Evolutionary conservation across 352 stramenopile genomes (phyloP).

Genomic region (Phytophthora litchii): DNA sequence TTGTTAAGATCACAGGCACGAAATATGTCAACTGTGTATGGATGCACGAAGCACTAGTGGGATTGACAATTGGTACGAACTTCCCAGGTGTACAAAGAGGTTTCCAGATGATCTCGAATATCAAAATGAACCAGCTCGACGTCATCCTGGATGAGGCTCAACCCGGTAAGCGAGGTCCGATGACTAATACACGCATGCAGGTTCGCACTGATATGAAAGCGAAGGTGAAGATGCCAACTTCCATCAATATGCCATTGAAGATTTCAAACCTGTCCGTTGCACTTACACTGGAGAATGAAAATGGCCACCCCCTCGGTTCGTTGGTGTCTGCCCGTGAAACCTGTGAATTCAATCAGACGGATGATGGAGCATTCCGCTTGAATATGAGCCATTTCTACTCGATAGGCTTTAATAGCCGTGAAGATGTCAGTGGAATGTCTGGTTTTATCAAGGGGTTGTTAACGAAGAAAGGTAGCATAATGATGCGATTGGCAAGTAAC

Average conservation of each 20-base stretch:
- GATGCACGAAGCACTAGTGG: slow-evolving; percentile 65
- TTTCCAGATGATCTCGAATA: slow-evolving; percentile 70
- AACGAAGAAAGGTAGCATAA: slow-evolving; percentile 61
- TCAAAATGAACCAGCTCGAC: slow-evolving; percentile 76
- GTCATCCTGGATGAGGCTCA: slow-evolving; percentile 51
- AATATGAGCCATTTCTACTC: slow-evolving; percentile 80
- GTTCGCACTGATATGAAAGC: slow-evolving; percentile 73
- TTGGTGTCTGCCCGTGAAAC: slow-evolving; percentile 56
- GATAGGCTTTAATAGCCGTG: slow-evolving; percentile 48
- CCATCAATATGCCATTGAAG: slow-evolving; percentile 68
- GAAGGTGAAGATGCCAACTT: slow-evolving; percentile 72
- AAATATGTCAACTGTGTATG: slow-evolving; percentile 65
- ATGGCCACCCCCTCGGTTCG: slow-evolving; percentile 42
- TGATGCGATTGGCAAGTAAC: slow-evolving; percentile 59
- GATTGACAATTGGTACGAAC: slow-evolving; percentile 61
- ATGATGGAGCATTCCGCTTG: slow-evolving; percentile 61
- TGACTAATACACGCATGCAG: slow-evolving; percentile 73
- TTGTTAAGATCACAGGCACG: slow-evolving; percentile 53
- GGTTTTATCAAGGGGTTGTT: slow-evolving; percentile 63
- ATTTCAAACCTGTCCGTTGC: slow-evolving; percentile 73
- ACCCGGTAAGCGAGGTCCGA: slow-evolving; percentile 16
- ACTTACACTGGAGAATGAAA: slow-evolving; percentile 56
- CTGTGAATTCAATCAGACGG: slow-evolving; percentile 69
- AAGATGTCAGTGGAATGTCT: slow-evolving; percentile 56
- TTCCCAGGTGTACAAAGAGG: slow-evolving; percentile 63